Evolutionary conservation across 768 basidiomycete genomes (phyloP).

Genomic region (Pleurotus cornucopiae): DNA sequence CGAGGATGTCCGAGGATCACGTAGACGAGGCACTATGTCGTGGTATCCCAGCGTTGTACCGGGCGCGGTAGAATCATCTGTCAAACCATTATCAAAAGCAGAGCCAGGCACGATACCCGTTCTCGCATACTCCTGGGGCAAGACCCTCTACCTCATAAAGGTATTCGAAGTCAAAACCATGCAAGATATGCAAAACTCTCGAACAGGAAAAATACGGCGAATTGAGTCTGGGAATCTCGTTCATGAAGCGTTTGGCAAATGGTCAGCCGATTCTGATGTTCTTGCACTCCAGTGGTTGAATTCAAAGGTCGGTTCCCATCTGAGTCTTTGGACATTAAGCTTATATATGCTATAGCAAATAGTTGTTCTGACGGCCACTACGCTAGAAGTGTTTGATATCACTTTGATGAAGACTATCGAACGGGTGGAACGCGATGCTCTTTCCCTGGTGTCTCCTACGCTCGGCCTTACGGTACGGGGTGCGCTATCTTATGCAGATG

Average conservation of each 20-base stretch:
- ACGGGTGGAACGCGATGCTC: conserved; percentile 50
- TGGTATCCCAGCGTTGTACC: conserved; percentile 73
- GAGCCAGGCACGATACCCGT: conserved; percentile 44
- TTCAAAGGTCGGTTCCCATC: conserved; percentile 64
- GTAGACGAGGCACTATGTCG: conserved; percentile 61
- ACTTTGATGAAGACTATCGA: conserved; percentile 57
- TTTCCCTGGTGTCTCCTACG: conserved; percentile 52
- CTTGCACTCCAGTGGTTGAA: conserved; percentile 87
- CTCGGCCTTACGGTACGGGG: conserved; percentile 42
- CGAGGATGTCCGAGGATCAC: conserved; percentile 39
- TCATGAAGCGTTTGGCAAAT: conserved; percentile 57
- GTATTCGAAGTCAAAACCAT: conserved; percentile 58
- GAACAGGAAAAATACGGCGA: conserved; percentile 55
- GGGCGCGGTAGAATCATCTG: conserved; percentile 13
- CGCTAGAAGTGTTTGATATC: conserved; percentile 70
- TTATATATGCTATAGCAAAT: conserved; percentile 52
- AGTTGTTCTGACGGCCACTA: conserved; percentile 49
- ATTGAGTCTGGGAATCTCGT: conserved; percentile 63
- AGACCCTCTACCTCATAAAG: conserved; percentile 55
- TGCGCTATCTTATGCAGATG: conserved; percentile 42
- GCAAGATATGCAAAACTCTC: conserved; percentile 45
- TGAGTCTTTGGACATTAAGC: neutral
- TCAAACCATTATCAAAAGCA: conserved; percentile 17
- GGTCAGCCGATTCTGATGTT: conserved; percentile 58
- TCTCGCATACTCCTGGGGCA: conserved; percentile 86